Conservation (phyloP, 2,329 filamentous ascomycete species). For the Claviceps monticola region DNA sequence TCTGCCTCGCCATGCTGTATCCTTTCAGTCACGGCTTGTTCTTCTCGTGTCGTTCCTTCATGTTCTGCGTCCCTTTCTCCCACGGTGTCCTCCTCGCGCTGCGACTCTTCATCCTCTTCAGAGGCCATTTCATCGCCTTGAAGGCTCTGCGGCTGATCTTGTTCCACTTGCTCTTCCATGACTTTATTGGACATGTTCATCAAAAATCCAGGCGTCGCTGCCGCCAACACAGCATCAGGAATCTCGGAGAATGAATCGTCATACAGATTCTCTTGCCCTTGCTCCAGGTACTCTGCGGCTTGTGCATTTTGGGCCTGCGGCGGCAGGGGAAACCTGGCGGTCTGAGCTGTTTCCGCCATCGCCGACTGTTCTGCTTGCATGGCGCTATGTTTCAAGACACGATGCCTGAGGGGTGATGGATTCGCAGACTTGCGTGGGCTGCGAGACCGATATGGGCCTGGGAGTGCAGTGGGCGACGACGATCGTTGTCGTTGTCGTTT, state of each 20-base stretch:
- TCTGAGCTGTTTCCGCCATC: background rate
- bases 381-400: constrained; percentile 18
- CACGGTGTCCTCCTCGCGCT: background rate
- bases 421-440: constrained; percentile 21
- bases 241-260: constrained; percentile 47
- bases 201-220: constrained; percentile 28
- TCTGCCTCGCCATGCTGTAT: background rate
- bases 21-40: background rate
- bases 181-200: constrained; percentile 2
- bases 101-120: background rate
- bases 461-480: constrained; percentile 11
- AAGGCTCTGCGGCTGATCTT: background rate
- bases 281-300: constrained; percentile 8
- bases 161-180: constrained; percentile 3
- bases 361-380: constrained; percentile 11
- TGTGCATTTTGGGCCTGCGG: constrained; percentile 2
- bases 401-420: constrained; percentile 20
- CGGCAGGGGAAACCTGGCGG: constrained; percentile 1
- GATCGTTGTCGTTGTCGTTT: background rate
- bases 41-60: background rate
- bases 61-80: background rate
- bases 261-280: constrained; percentile 24
- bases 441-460: constrained; percentile 17
- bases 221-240: constrained; percentile 34
- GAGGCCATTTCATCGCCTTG: background rate